Evolutionary conservation across 441 rosid genomes (phyloP).

Genomic region (Croton laevigatus): DNA sequence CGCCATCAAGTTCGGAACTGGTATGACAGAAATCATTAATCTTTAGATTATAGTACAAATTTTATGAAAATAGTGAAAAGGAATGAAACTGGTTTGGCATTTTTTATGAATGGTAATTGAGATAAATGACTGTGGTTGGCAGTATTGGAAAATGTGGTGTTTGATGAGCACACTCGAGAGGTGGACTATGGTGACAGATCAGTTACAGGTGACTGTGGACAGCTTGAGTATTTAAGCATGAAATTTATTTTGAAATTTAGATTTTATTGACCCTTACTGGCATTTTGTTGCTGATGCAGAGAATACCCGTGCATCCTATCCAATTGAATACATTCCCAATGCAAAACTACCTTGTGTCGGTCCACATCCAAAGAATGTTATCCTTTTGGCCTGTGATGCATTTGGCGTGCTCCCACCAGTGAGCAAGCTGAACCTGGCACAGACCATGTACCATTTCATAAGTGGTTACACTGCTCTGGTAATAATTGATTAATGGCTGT

Average conservation of each 20-base stretch:
- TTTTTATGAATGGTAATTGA: background rate
- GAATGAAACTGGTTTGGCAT: background rate
- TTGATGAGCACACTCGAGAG: slow-evolving; percentile 87
- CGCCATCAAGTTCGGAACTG: slow-evolving; percentile 95
- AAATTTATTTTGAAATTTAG: background rate
- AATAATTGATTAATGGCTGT: background rate
- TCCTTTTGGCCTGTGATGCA: slow-evolving; percentile 92
- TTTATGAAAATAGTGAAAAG: background rate
- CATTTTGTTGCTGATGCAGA: slow-evolving; percentile 39
- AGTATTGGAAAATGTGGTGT: slow-evolving; percentile 94
- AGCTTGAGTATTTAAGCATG: background rate
- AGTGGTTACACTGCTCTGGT: slow-evolving; percentile 98
- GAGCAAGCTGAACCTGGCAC: slow-evolving; percentile 86
- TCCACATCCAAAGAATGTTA: slow-evolving; percentile 86
- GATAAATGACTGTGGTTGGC: slow-evolving; percentile 29
- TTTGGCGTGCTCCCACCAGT: slow-evolving; percentile 98
- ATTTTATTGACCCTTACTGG: background rate
- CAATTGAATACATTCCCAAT: slow-evolving; percentile 88
- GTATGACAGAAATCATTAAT: slow-evolving; percentile 27
- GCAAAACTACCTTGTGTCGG: slow-evolving; percentile 92
- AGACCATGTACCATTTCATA: slow-evolving; percentile 95
- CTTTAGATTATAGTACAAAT: background rate
- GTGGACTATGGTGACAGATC: slow-evolving; percentile 84
- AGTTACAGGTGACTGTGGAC: slow-evolving; percentile 59
- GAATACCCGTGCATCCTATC: slow-evolving; percentile 97